Conservation (phyloP, 2,329 filamentous ascomycete species). For the Monosporascus sp. region DNA sequence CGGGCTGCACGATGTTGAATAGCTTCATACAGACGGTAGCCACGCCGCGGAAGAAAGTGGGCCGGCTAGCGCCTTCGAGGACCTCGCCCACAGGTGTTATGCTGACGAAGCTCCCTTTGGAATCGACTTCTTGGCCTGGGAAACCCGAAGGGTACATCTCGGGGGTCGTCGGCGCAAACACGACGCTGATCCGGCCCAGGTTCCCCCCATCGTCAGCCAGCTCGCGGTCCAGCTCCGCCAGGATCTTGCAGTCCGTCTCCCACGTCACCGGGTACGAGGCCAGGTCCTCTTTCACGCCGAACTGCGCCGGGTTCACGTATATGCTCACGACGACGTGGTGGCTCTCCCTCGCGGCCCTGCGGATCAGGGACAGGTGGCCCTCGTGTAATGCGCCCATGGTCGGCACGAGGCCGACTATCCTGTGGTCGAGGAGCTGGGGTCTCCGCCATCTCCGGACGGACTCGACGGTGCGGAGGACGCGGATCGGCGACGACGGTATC, state of each 20-base stretch:
- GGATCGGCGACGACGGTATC: constrained; percentile 55
- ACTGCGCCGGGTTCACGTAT: constrained; percentile 96
- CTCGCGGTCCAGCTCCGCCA: constrained; percentile 65
- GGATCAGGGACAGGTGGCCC: constrained; percentile 82
- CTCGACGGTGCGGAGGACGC: constrained; percentile 70
- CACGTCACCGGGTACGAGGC: constrained; percentile 86
- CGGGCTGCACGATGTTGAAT: constrained; percentile 75
- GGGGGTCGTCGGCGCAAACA: constrained; percentile 78
- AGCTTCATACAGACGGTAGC: constrained; percentile 95
- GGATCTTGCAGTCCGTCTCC: constrained; percentile 65
- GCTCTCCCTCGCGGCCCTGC: constrained; percentile 76
- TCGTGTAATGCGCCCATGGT: constrained; percentile 98
- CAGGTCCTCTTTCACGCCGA: constrained; percentile 83
- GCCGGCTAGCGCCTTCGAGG: constrained; percentile 78
- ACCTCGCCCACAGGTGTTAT: constrained; percentile 79
- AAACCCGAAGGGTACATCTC: constrained; percentile 85
- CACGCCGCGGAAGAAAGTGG: constrained; percentile 94
- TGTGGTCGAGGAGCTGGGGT: constrained; percentile 59
- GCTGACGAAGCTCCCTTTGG: constrained; percentile 82
- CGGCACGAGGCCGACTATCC: constrained; percentile 80
- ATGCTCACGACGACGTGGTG: constrained; percentile 85
- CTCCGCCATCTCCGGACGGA: constrained; percentile 65
- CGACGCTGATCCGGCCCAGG: constrained; percentile 66
- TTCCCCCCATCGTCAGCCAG: constrained; percentile 57
- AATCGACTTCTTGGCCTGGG: constrained; percentile 66